Evolutionary conservation across 2,329 filamentous ascomycete genomes (phyloP), one percentile per base, ranked within the genome.

Genomic region (Phaeosphaeria sp.): DNA sequence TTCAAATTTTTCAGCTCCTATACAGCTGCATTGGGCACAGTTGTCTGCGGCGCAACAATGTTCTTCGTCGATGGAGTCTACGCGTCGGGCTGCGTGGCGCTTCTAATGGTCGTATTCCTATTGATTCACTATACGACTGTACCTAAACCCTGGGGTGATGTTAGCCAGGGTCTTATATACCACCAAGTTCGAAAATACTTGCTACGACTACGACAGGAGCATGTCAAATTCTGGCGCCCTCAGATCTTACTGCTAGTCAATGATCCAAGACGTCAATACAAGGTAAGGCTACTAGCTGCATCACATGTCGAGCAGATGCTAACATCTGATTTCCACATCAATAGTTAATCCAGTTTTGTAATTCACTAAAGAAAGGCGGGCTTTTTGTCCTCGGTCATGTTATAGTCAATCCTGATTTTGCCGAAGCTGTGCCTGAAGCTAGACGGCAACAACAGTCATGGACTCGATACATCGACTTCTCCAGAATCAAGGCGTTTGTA

Each of bases 211-310:
- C 89, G 87, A 50, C 91, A 92, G 36, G 92, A 96, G 68, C 92
- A 96, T 72, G 93, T 96, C 76, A 96, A 96, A 71, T 96, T 96
- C 73, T 96, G 93, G 92, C 85, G 92, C 51, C 92, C 92, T 0
- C 92, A 96, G 64, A 93, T 96, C 44, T 85, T 96, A 48, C 82
- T 96, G 0, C 85, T 96, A 52, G 87, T 95, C 63, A 95, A 94
- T 71, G 87, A 95, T 67, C 90, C 92, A 3, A 85, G 92, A n/a
- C 85, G 85, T 6, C 91, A 95, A 72, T 92, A 90, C 52, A 89
- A 91, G 36, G 36, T 39, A n/a, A n/a, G 36, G 7, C 15, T 4
- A n/a, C 4, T 39, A 3, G 3, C 15, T 3, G 15, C 17, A 15
- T 6, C 6, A n/a, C 2, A 3, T n/a, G 3, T n/a, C 7, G 13